Percentiles rank a stretch among this genome's conserved stretches.
phyloP scores from a whole-genome alignment of 768 basidiomycete genomes.

The Leccinellum albellum region DNA sequence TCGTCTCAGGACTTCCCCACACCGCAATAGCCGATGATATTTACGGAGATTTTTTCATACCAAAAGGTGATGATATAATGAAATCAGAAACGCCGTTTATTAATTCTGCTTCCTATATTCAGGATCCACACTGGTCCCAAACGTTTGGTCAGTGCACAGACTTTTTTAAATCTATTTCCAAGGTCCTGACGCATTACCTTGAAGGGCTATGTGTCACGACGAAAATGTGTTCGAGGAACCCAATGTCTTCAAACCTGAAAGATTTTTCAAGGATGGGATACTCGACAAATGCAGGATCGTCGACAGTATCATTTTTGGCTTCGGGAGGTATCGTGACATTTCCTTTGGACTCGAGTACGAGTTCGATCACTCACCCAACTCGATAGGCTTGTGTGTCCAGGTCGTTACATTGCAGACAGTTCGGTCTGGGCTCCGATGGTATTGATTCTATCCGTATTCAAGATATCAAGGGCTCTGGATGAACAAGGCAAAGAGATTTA shows the following conservation, averaged over 20 bases:
- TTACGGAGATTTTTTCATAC: constrained; percentile 18
- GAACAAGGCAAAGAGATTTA: constrained; percentile 26
- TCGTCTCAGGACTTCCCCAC: constrained; percentile 13
- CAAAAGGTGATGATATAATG: constrained; percentile 14
- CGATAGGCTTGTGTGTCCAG: constrained; percentile 30
- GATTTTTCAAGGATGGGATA: constrained; percentile 23
- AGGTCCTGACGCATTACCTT: not conserved
- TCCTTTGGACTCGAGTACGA: not conserved
- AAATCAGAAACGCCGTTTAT: not conserved
- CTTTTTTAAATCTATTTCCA: not conserved
- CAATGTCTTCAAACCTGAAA: constrained; percentile 30
- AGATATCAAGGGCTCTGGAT: constrained; percentile 23
- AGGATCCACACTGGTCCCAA: constrained; percentile 19
- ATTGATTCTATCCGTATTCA: constrained; percentile 22
- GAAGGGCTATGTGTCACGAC: constrained; percentile 16
- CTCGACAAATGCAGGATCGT: not conserved
- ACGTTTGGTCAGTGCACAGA: constrained; percentile 14
- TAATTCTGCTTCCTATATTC: not conserved
- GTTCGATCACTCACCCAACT: not conserved
- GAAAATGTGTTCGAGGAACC: constrained; percentile 15
- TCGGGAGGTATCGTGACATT: constrained; percentile 18
- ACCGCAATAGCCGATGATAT: constrained; percentile 16
- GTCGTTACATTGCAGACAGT: constrained; percentile 26
- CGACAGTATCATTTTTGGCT: constrained; percentile 15
- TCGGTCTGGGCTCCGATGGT: constrained; percentile 30